phyloP scores from a whole-genome alignment of 345 rosid genomes.

The thale cress (Arabidopsis thaliana) region DNA sequence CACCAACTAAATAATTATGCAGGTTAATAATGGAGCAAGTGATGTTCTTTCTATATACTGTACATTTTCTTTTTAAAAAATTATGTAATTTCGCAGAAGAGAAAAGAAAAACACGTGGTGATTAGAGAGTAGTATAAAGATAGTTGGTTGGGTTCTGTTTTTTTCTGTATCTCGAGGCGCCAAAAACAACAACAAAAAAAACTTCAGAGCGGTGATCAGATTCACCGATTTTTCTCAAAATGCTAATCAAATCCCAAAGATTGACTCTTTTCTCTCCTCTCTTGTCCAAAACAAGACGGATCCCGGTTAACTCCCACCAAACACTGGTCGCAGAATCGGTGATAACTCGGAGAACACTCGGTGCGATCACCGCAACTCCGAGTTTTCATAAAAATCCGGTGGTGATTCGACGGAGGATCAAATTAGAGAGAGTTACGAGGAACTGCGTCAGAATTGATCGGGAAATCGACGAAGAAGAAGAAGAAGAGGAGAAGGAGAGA shows the following conservation, averaged over 20 bases:
- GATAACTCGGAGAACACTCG: constrained; percentile 69
- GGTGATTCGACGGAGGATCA: constrained; percentile 12
- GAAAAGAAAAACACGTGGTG: not conserved
- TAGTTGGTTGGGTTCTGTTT: not conserved
- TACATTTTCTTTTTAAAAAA: not conserved
- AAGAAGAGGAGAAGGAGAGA: constrained; percentile 29
- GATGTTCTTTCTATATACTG: not conserved
- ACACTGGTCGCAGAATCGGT: constrained; percentile 54
- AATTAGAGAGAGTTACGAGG: constrained; percentile 11
- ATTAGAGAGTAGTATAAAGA: constrained; percentile 10
- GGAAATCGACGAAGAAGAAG: not conserved
- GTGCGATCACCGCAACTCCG: constrained; percentile 69
- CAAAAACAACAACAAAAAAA: not conserved
- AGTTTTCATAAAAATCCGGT: constrained; percentile 14
- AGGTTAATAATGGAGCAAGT: not conserved
- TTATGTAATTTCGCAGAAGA: constrained; percentile 20
- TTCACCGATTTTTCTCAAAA: constrained; percentile 7
- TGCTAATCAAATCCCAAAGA: constrained; percentile 51
- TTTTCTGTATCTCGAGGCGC: constrained; percentile 31
- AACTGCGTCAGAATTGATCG: constrained; percentile 2
- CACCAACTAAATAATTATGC: constrained; percentile 3
- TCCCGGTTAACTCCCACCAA: constrained; percentile 35
- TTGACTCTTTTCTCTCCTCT: constrained; percentile 37
- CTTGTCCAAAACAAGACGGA: constrained; percentile 22
- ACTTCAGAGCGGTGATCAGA: not conserved